Conservation (phyloP, 1,284 basidiomycete species). For the Trichosporon ovoides region DNA sequence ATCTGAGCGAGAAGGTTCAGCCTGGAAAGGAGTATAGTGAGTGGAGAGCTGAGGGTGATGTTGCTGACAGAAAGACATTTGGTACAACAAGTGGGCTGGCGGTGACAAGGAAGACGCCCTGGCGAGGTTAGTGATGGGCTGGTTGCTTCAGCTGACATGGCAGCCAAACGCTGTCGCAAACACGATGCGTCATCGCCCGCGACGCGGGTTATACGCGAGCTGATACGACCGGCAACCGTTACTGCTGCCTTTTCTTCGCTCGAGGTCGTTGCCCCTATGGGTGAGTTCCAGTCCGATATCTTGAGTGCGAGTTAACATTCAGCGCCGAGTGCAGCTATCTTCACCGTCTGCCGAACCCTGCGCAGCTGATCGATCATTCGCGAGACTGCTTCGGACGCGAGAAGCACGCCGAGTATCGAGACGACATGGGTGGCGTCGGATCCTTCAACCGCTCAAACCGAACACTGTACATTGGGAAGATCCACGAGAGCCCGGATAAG, state of each 20-base stretch:
- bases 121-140: conserved; percentile 63
- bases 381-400: conserved; percentile 96
- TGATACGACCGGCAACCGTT: conserved; percentile 82
- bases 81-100: conserved; percentile 99
- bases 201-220: conserved; percentile 92
- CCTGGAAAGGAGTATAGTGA: conserved; percentile 91
- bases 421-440: conserved; percentile 99
- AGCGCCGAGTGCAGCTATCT: conserved; percentile 90
- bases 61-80: conserved; percentile 64
- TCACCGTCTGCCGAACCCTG: conserved; percentile 74
- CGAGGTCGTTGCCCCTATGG: conserved; percentile 96
- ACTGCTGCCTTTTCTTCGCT: conserved; percentile 91
- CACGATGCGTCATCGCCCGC: conserved; percentile 75
- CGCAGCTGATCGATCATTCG: conserved; percentile 75
- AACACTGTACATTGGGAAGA: conserved; percentile 89
- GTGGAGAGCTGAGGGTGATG: conserved; percentile 38
- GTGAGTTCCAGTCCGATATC: conserved; percentile 30
- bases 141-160: conserved; percentile 7
- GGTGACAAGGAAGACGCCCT: conserved; percentile 90
- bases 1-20: conserved; percentile 78
- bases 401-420: conserved; percentile 94
- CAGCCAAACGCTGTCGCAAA: conserved; percentile 72
- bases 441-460: conserved; percentile 90
- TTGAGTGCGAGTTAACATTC: conserved; percentile 1
- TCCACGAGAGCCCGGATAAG: conserved; percentile 83